Percentiles rank a stretch among this genome's conserved stretches.
phyloP scores from a whole-genome alignment of 495 filamentous ascomycete genomes.

The Penicillium diatomitis region DNA sequence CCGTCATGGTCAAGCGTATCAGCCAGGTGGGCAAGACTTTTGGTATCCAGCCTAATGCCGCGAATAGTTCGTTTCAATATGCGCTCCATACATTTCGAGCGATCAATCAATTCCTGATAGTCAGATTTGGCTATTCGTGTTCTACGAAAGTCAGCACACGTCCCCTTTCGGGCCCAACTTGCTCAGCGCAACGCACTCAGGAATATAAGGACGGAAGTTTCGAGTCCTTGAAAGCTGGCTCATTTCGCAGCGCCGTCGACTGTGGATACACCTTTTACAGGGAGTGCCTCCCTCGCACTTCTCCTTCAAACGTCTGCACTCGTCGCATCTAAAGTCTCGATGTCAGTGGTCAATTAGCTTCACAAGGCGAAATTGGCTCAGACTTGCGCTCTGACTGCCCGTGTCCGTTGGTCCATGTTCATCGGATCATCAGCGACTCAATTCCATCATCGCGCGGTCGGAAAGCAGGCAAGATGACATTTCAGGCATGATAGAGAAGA shows the following conservation, averaged over 20 bases:
- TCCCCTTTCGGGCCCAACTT: background rate
- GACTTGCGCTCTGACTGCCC: background rate
- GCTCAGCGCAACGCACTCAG: background rate
- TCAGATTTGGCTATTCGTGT: conserved; percentile 8
- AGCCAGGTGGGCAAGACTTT: conserved; percentile 12
- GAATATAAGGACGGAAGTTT: background rate
- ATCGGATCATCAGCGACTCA: too few relatives aligned
- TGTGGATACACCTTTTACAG: background rate
- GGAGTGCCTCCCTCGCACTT: conserved; percentile 2
- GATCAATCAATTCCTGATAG: conserved; percentile 11
- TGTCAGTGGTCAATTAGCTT: background rate
- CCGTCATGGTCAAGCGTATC: conserved; percentile 4
- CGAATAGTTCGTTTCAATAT: conserved; percentile 15
- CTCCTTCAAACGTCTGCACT: background rate
- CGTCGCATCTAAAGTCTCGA: conserved; percentile 1
- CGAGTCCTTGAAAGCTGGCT: background rate
- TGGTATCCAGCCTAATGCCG: conserved; percentile 15
- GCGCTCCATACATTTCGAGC: conserved; percentile 21
- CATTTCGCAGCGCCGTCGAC: too few relatives aligned
- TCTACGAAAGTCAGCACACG: background rate
- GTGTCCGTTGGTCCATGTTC: background rate
- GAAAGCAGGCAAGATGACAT: too few relatives aligned
- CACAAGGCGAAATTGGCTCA: too few relatives aligned
- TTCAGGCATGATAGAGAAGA: background rate
- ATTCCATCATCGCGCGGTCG: too few relatives aligned